Evolutionary conservation across 2,329 filamentous ascomycete genomes (phyloP).

Genomic region (Calycina marina): DNA sequence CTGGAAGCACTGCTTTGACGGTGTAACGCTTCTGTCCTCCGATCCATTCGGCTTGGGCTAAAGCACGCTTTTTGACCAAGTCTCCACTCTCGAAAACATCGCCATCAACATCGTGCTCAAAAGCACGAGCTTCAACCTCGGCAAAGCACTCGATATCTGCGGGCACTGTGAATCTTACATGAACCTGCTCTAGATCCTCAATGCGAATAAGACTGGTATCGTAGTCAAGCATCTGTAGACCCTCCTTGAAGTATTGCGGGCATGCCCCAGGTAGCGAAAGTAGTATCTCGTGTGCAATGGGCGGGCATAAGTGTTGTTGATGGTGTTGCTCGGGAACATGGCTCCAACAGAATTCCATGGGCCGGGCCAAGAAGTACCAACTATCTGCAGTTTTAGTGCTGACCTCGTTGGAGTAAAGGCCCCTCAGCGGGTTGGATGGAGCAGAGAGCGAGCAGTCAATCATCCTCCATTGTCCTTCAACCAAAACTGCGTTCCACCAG

Average conservation of each 20-base stretch:
- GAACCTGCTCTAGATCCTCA: slow-evolving; percentile 85
- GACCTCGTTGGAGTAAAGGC: slow-evolving; percentile 56
- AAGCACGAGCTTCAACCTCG: slow-evolving; percentile 76
- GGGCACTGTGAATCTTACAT: slow-evolving; percentile 77
- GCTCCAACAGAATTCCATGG: slow-evolving; percentile 85
- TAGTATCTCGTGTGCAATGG: slow-evolving; percentile 72
- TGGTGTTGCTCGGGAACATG: slow-evolving; percentile 78
- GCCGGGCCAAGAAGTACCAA: slow-evolving; percentile 89
- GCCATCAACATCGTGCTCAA: slow-evolving; percentile 70
- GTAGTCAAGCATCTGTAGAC: slow-evolving; percentile 69
- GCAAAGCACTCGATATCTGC: slow-evolving; percentile 83
- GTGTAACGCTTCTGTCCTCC: slow-evolving; percentile 80
- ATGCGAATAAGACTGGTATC: slow-evolving; percentile 77
- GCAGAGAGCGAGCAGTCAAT: slow-evolving; percentile 89
- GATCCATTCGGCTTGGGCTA: slow-evolving; percentile 87
- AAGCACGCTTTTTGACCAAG: slow-evolving; percentile 65
- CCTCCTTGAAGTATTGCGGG: slow-evolving; percentile 75
- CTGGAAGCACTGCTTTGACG: slow-evolving; percentile 79
- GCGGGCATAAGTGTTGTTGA: slow-evolving; percentile 87
- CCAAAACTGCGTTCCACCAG: slow-evolving; percentile 91
- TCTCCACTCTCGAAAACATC: slow-evolving; percentile 92
- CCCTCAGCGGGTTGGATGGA: slow-evolving; percentile 73
- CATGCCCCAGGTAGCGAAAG: slow-evolving; percentile 76
- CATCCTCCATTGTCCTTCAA: slow-evolving; percentile 92
- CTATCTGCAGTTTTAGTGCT: slow-evolving; percentile 58